phyloP scores from a whole-genome alignment of 371 early-diverging fungal genomes.

The Apophysomyces elegans region DNA sequence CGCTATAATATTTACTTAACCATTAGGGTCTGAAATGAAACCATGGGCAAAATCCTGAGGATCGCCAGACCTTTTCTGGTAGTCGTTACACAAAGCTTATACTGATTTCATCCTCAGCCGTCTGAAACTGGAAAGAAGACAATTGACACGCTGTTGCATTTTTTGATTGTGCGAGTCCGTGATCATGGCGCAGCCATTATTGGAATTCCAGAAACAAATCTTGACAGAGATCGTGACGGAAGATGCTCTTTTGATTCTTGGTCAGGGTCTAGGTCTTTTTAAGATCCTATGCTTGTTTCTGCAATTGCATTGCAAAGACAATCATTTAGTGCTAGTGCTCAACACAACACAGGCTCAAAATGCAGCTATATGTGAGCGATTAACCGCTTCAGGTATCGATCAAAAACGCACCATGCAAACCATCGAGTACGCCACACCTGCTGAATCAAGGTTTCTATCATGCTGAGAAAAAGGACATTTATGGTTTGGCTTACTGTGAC shows the following conservation, averaged over 20 bases:
- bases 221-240: constrained; percentile 69
- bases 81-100: too few species aligned
- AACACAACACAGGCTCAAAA: constrained; percentile 77
- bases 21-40: too few species aligned
- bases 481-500: neutral
- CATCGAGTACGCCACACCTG: constrained; percentile 69
- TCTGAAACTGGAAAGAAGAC: too few species aligned
- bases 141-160: neutral
- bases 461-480: neutral
- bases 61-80: too few species aligned
- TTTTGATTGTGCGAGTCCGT: neutral
- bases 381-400: constrained; percentile 49
- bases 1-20: too few species aligned
- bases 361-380: constrained; percentile 57
- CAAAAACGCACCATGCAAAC: constrained; percentile 43
- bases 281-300: constrained; percentile 70
- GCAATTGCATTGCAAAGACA: constrained; percentile 69
- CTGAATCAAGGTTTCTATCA: constrained; percentile 56
- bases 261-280: constrained; percentile 82
- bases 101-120: too few species aligned
- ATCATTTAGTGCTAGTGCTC: constrained; percentile 81
- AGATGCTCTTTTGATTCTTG: constrained; percentile 84
- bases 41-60: too few species aligned
- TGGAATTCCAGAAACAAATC: constrained; percentile 77
- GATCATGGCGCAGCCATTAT: constrained; percentile 23